Conservation (phyloP, 176 grass and related monocot species). For the Eragrostis curvula region DNA sequence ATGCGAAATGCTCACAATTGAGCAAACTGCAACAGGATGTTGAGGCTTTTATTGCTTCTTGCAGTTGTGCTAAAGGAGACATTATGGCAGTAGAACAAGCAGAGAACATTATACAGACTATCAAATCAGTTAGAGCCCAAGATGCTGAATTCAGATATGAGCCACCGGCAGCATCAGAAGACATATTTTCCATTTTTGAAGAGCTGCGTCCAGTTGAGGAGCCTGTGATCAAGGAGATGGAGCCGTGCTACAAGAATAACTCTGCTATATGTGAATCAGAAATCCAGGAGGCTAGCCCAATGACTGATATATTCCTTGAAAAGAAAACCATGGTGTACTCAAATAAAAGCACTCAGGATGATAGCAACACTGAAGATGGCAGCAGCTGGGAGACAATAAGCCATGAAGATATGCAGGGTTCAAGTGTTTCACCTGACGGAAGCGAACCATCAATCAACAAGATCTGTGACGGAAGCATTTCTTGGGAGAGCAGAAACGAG, state of each 20-base stretch:
- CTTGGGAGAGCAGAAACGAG: constrained; percentile 48
- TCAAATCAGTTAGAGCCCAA: constrained; percentile 62
- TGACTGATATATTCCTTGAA: constrained; percentile 77
- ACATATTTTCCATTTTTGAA: constrained; percentile 85
- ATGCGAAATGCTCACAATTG: constrained; percentile 74
- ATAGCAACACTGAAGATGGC: constrained; percentile 63
- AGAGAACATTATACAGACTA: constrained; percentile 63
- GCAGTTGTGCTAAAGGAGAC: constrained; percentile 52
- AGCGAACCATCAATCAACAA: constrained; percentile 78
- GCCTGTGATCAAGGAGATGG: constrained; percentile 62
- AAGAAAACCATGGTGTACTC: constrained; percentile 49
- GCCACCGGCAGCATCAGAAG: constrained; percentile 69
- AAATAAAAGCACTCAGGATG: constrained; percentile 51
- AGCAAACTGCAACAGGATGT: constrained; percentile 65
- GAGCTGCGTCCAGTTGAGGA: constrained; percentile 67
- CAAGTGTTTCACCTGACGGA: constrained; percentile 72
- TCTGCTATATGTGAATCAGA: constrained; percentile 60
- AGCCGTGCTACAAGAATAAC: constrained; percentile 67
- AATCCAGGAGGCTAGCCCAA: constrained; percentile 66
- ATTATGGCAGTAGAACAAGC: constrained; percentile 56
- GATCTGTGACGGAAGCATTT: constrained; percentile 64
- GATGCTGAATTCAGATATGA: constrained; percentile 77
- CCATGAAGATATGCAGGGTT: constrained; percentile 71
- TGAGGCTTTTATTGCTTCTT: constrained; percentile 56
- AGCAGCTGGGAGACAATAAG: constrained; percentile 97